phyloP scores from a whole-genome alignment of 1,284 basidiomycete genomes.

The Coniophora puteana region DNA sequence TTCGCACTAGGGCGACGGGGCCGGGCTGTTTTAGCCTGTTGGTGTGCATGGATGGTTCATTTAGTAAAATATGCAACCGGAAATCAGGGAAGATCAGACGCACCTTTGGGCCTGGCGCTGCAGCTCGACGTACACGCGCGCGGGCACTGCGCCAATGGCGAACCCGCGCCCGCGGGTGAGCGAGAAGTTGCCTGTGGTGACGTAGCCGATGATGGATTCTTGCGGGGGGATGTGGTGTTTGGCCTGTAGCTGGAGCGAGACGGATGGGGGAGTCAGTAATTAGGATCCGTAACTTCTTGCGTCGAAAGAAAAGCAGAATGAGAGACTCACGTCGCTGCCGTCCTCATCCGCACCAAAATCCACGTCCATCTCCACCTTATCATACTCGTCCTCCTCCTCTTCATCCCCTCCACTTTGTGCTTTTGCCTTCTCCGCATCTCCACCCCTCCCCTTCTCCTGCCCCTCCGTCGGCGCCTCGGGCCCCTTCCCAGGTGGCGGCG shows the following conservation, averaged over 20 bases:
- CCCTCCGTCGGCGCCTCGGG: no score
- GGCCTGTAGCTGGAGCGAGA: conserved; percentile 32
- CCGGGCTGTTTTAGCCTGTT: conserved; percentile 15
- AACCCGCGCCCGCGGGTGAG: conserved; percentile 71
- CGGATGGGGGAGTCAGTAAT: no score
- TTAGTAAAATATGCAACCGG: neutral
- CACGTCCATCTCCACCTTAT: conserved; percentile 43
- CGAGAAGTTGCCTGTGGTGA: conserved; percentile 79
- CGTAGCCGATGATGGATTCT: conserved; percentile 65
- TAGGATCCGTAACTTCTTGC: neutral
- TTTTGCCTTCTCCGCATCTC: conserved; percentile 37
- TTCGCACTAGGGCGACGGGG: conserved; percentile 45
- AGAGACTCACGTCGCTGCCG: conserved; percentile 14
- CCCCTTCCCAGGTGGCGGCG: no score
- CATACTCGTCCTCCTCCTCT: conserved; percentile 70
- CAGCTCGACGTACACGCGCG: conserved; percentile 51
- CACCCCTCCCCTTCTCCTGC: no score
- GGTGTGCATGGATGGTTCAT: neutral
- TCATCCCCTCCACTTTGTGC: conserved; percentile 75
- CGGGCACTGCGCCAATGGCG: conserved; percentile 67
- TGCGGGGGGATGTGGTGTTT: conserved; percentile 37
- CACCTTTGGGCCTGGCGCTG: conserved; percentile 50
- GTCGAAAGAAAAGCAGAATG: no score
- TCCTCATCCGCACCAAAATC: conserved; percentile 40
- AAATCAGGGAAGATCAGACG: conserved; percentile 10